phyloP scores from a whole-genome alignment of 306 rosid genomes.

The Luffa acutangula region DNA sequence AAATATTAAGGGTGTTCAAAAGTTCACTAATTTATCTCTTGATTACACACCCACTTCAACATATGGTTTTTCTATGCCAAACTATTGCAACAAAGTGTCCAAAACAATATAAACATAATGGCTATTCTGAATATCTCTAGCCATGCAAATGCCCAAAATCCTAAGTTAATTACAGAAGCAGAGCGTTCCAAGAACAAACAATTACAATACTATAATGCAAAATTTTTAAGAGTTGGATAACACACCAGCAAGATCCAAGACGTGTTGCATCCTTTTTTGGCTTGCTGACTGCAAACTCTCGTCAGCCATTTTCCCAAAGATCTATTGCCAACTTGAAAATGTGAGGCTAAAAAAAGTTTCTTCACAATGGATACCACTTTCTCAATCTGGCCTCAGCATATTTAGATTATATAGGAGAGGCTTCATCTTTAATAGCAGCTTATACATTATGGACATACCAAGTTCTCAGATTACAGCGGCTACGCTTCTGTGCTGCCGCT shows the following conservation, averaged over 20 bases:
- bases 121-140: background rate
- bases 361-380: background rate
- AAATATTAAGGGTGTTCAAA: too few species aligned
- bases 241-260: background rate
- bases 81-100: background rate
- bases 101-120: background rate
- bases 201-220: background rate
- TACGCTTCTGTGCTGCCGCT: conserved; percentile 27
- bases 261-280: background rate
- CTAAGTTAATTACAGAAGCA: background rate
- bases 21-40: too few species aligned
- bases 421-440: background rate
- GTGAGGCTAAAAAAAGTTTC: background rate
- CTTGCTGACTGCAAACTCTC: background rate
- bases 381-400: background rate
- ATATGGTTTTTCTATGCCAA: too few species aligned
- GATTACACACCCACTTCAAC: too few species aligned
- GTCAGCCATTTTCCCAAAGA: background rate
- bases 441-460: background rate
- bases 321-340: background rate
- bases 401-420: background rate
- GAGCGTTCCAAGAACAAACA: background rate
- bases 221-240: background rate
- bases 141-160: background rate
- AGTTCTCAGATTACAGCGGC: background rate